Percentiles rank a stretch among this genome's conserved stretches.
Conservation (phyloP, 306 rosid species). For the Vicia faba region DNA sequence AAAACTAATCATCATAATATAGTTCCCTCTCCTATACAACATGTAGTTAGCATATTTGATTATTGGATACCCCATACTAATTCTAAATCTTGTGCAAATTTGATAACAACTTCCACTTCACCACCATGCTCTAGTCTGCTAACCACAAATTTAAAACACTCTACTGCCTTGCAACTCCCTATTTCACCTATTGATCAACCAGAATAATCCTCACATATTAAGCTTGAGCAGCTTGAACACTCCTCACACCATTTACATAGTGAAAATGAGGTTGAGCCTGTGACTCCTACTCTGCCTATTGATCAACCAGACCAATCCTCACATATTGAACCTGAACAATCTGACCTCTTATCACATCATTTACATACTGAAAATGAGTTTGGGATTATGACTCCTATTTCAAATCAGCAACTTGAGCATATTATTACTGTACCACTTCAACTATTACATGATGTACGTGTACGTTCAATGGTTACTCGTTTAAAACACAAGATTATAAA, state of each 20-base stretch:
- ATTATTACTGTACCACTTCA: neutral
- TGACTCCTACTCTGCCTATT: too few relatives aligned
- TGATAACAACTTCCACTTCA: neutral
- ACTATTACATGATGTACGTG: neutral
- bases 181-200: too few relatives aligned
- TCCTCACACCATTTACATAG: too few relatives aligned
- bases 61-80: constrained; percentile 1
- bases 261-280: neutral
- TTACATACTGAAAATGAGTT: too few relatives aligned
- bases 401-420: neutral
- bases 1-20: neutral
- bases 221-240: too few relatives aligned
- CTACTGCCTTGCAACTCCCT: neutral
- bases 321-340: too few relatives aligned
- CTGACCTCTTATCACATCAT: too few relatives aligned
- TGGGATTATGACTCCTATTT: neutral
- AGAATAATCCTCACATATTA: too few relatives aligned
- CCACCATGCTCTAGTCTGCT: neutral
- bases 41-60: constrained; percentile 22
- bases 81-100: neutral
- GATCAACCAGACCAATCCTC: too few relatives aligned
- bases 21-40: neutral
- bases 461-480: neutral
- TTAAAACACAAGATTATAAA: neutral
- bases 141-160: neutral